These are phyloP conservation scores for Ceratopteris richardii DNA, from an alignment of 75 land plant species.

Conservation along the genomic window DNA sequence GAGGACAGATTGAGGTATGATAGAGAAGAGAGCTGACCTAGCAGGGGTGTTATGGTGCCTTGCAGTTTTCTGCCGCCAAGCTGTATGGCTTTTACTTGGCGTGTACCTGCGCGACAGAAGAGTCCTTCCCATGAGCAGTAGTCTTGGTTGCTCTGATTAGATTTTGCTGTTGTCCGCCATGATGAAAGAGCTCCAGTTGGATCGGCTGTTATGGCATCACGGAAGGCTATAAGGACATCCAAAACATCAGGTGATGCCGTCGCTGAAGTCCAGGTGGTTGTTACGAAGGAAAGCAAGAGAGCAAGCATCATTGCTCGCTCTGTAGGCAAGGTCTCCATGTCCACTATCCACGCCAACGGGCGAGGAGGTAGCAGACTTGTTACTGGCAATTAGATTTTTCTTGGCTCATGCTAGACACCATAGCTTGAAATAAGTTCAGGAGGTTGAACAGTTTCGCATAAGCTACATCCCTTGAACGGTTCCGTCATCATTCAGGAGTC, in stretches of 20 bases:
- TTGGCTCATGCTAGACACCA: no score
- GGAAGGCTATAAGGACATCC: constrained; percentile 1
- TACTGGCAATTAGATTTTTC: no score
- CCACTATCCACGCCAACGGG: no score
- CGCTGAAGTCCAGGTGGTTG: not conserved
- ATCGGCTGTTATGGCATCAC: not conserved
- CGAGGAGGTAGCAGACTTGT: no score
- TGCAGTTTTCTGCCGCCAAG: constrained; percentile 15
- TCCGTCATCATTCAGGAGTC: no score
- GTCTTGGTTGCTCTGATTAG: not conserved
- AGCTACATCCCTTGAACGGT: no score
- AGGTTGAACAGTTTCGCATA: no score
- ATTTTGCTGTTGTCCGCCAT: not conserved
- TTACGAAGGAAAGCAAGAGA: no score
- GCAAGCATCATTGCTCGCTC: no score
- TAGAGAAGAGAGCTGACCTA: constrained; percentile 23
- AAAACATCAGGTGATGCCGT: not conserved
- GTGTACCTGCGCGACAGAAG: not conserved
- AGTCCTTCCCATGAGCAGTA: constrained; percentile 3
- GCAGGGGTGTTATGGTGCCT: constrained; percentile 16
- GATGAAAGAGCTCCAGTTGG: constrained; percentile 1
- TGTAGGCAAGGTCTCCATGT: no score
- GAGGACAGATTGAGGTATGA: constrained; percentile 20
- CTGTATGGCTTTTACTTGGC: constrained; percentile 15
- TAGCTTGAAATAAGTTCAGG: no score